Evolutionary conservation across 225 moss, liverwort and hornwort species (phyloP).

Genomic region (Sphagnum contortum): DNA sequence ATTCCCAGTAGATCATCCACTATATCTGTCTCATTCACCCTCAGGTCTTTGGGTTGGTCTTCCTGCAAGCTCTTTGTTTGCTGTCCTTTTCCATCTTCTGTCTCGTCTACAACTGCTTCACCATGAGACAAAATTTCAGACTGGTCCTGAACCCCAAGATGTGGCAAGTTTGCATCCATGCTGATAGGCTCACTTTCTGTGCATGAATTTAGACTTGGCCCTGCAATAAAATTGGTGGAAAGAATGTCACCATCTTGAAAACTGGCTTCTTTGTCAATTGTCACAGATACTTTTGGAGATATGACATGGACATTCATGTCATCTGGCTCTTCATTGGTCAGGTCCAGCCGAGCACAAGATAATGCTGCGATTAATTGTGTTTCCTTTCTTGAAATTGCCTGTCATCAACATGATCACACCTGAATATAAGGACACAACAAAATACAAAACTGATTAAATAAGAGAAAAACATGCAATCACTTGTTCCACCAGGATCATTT

Average conservation of each 20-base stretch:
- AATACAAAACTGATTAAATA: not conserved
- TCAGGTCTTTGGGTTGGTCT: too few species aligned
- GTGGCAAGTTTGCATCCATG: not conserved
- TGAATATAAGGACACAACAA: too few species aligned
- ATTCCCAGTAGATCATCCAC: too few species aligned
- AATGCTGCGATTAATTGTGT: slow-evolving; percentile 56
- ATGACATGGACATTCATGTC: slow-evolving; percentile 42
- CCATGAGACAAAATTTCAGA: too few species aligned
- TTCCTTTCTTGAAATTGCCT: slow-evolving; percentile 86
- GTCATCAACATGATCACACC: not conserved
- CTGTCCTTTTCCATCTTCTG: too few species aligned
- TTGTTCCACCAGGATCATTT: not conserved
- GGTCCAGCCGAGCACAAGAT: slow-evolving; percentile 33
- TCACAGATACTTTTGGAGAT: slow-evolving; percentile 19
- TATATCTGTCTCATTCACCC: too few species aligned
- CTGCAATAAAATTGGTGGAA: not conserved
- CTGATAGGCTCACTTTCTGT: not conserved
- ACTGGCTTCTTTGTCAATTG: slow-evolving; percentile 2
- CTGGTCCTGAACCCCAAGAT: not conserved
- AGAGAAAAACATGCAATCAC: not conserved
- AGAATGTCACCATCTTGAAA: slow-evolving; percentile 2
- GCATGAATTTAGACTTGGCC: not conserved
- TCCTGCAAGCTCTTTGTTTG: too few species aligned
- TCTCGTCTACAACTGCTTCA: too few species aligned
- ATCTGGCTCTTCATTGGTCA: slow-evolving; percentile 8